These are phyloP conservation scores for Pterocarpus macrocarpus DNA, from an alignment of 306 rosid species.

Conservation along the genomic window DNA sequence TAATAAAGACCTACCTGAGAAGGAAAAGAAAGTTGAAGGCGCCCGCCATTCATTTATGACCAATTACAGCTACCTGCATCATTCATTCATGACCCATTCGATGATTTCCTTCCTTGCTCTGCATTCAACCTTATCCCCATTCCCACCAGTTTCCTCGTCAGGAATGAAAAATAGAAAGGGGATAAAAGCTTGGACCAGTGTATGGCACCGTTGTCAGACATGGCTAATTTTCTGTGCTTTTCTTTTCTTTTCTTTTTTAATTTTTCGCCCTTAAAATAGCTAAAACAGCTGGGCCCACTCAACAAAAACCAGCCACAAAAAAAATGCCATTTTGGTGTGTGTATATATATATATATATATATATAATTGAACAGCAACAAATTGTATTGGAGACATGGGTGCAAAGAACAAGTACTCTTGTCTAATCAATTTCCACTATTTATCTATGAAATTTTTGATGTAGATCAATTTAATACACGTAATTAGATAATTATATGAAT, in stretches of 20 bases:
- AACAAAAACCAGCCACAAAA: not conserved
- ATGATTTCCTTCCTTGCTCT: not conserved
- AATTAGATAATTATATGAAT: too few relatives aligned
- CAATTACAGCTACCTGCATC: not conserved
- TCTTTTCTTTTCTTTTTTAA: too few relatives aligned
- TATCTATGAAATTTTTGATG: too few relatives aligned
- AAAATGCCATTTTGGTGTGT: not conserved
- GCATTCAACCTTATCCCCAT: slow-evolving; percentile 25
- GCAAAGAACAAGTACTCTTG: too few relatives aligned
- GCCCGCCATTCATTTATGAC: slow-evolving; percentile 23
- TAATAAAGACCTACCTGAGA: not conserved
- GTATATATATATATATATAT: too few relatives aligned
- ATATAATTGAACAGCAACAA: too few relatives aligned
- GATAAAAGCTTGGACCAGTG: not conserved
- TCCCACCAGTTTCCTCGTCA: slow-evolving; percentile 29
- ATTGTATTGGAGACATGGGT: too few relatives aligned
- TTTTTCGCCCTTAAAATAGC: not conserved
- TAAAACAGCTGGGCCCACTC: not conserved
- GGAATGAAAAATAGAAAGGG: not conserved
- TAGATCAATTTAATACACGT: too few relatives aligned
- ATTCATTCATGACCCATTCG: not conserved
- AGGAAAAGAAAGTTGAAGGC: slow-evolving; percentile 26
- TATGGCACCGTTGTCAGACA: not conserved
- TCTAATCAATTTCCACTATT: too few relatives aligned
- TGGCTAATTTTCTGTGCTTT: not conserved